Base-by-base conservation (phyloP, 306 rosid genomes). In the Cyamopsis tetragonoloba region DNA sequence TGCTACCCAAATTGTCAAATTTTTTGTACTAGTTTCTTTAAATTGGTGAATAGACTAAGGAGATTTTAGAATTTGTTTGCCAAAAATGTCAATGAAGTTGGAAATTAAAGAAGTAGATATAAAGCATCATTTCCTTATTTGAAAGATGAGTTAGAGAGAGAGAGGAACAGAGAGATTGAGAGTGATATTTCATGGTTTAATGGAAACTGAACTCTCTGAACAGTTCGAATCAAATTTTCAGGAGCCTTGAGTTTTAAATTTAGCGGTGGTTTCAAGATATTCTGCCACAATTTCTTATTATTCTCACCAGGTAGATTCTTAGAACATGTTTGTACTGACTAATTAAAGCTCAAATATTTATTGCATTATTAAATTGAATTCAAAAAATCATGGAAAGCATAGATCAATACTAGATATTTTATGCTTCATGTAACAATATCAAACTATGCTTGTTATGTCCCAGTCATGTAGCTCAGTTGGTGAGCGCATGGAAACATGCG, bases 181-280 rank as follows among this genome's bases (percentile, higher is more conserved):
- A 68, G 85, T 74, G 88, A 89, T 81, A 74, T 83, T 86, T 84
- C 96, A 82, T 83, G 61, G 84, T 74, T 72, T 43, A 77, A 62
- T 63, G 77, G 85, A 81, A 59, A 58, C 91, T 84, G 89, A 82
- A 80, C 79, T 48, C 74, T 76, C 78, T 82, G 91, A 76, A 74
- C 63, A 75, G 67, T 67, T 77, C 79, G 83, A 87, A 70, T 75
- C 66, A 66, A 38, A 9, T 60, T 62, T 72, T 70, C 80, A 74
- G 85, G 70, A 60, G 53, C 43, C 65, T 75, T 73, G 73, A 80
- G 66, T 59, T 67, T 68, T 79, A 68, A 37, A 79, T 79, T 70
- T 37, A 77, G 28, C 44, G 71, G 32, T 67, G 66, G 77, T 78
- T 81, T 81, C 97, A 77, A 89, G 79, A 77, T 82, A 87, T 87